Evolutionary conservation across 1,284 basidiomycete genomes (phyloP), one percentile per base, ranked within the genome.

Genomic region (Fomitopsis schrenkii): DNA sequence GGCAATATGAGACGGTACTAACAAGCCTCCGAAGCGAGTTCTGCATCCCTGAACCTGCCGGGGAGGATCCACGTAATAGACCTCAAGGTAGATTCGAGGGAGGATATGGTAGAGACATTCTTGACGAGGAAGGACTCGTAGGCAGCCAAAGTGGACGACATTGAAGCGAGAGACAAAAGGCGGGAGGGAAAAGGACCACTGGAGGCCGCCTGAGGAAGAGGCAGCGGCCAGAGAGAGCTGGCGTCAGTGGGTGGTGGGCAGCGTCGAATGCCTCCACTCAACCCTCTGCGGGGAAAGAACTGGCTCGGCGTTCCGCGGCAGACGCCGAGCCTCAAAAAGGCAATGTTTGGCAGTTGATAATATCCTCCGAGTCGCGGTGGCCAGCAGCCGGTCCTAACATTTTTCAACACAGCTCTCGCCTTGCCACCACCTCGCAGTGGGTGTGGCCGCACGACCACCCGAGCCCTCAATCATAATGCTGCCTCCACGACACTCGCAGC

Each of bases 41-140:
- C 96, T 59, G 95, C 94, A 82, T 98, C 96, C 74, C 95, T 94
- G 84, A 98, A 98, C 64, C 95, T 85, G 65, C 95, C 96, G 22
- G 96, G 95, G 28, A 98, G 81, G 68, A 98, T 90, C 93, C 95
- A 98, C 42, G 94, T 96, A 66, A 97, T 79, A 63, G 93, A 95
- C 62, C 94, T 83, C 65, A 98, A 77, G 12, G 91, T 88, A 40
- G 91, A 94, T 76, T 98, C 95, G 66, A 97, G 80, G 14, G 91
- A 88, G 19, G 90, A 90, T 62, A 98, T 93, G 15, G 92, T 88
- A 9, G 88, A 87, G 38, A 91, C 87, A 76, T 96, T 95, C 63
- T 88, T 84, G 67, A 95, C 78, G 61, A 96, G 81, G 70, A 95
- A 92, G 41, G 83, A 78, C 74, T 95, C 93, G 76, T 95, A 96